These are phyloP conservation scores for Aspergillus japonicus DNA, from an alignment of 2,329 filamentous ascomycete genomes.

Conservation along the genomic window DNA sequence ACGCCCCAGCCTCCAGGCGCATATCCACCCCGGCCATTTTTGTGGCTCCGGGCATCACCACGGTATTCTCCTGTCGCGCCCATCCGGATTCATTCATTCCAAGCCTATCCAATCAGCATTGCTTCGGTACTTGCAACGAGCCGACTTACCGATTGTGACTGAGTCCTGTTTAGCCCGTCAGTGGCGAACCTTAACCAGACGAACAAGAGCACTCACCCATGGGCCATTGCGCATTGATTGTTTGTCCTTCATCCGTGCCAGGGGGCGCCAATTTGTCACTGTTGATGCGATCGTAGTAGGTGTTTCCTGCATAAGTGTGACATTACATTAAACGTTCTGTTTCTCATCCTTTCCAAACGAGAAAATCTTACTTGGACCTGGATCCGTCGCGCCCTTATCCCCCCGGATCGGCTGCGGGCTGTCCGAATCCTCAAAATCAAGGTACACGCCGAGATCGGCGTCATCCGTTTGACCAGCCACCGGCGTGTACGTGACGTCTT, in stretches of 20 bases:
- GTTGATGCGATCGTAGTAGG: constrained; percentile 54
- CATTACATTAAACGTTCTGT: background rate
- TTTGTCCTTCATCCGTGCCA: constrained; percentile 47
- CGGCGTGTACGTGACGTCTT: constrained; percentile 42
- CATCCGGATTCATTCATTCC: constrained; percentile 51
- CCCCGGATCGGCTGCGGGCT: constrained; percentile 59
- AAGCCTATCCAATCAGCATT: constrained; percentile 24
- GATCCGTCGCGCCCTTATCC: constrained; percentile 49
- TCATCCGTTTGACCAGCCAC: constrained; percentile 54
- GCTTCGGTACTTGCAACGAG: background rate
- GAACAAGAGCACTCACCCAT: constrained; percentile 38
- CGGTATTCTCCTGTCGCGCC: constrained; percentile 55
- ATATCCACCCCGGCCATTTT: constrained; percentile 61
- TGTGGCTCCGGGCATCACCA: constrained; percentile 51
- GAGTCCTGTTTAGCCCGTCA: constrained; percentile 32
- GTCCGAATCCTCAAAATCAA: constrained; percentile 54
- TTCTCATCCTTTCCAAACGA: background rate
- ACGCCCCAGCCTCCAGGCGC: constrained; percentile 57
- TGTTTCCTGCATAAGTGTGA: constrained; percentile 35
- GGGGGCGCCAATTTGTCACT: constrained; percentile 57
- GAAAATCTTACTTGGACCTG: constrained; percentile 47
- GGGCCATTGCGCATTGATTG: constrained; percentile 53
- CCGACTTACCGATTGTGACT: constrained; percentile 45
- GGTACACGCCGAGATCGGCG: constrained; percentile 51
- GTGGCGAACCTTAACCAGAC: background rate